Conservation (phyloP, 2,329 filamentous ascomycete genomes). For the Epichloe aotearoae region DNA sequence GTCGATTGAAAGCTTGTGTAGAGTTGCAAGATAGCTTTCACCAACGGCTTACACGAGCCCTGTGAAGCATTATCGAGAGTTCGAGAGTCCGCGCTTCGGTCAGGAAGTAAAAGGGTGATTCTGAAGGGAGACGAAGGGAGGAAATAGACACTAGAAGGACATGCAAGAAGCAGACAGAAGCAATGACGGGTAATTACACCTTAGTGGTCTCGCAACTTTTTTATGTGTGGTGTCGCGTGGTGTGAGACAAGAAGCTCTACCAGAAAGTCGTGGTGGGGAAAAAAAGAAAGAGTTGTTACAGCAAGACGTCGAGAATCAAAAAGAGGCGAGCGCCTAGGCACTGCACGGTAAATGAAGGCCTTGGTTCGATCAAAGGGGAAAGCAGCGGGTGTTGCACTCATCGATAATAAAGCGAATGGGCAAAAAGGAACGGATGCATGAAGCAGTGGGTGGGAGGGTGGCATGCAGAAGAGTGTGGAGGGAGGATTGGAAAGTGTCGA, state of each 20-base stretch:
- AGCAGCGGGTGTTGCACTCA: not conserved
- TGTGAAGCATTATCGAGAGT: conserved; percentile 10
- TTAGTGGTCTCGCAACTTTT: not conserved
- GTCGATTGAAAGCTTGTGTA: conserved; percentile 2
- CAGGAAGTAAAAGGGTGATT: not conserved
- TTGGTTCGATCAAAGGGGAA: not conserved
- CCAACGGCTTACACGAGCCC: conserved; percentile 7
- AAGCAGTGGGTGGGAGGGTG: not conserved
- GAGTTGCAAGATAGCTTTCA: conserved; percentile 9
- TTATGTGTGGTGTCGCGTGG: not conserved
- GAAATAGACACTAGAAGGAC: not conserved
- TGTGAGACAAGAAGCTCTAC: not conserved
- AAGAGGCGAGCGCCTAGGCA: not conserved
- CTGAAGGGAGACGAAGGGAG: not conserved
- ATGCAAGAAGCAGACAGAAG: not conserved
- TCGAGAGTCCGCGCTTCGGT: not conserved
- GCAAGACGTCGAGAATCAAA: not conserved
- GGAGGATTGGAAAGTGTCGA: not conserved
- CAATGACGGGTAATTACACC: conserved; percentile 2
- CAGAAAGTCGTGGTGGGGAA: not conserved
- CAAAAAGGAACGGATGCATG: not conserved
- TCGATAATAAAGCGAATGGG: not conserved
- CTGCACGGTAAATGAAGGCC: not conserved
- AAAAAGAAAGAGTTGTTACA: not conserved
- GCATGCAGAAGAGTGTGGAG: not conserved